phyloP scores from a whole-genome alignment of 1,284 basidiomycete genomes.

The Puccinia polysora region DNA sequence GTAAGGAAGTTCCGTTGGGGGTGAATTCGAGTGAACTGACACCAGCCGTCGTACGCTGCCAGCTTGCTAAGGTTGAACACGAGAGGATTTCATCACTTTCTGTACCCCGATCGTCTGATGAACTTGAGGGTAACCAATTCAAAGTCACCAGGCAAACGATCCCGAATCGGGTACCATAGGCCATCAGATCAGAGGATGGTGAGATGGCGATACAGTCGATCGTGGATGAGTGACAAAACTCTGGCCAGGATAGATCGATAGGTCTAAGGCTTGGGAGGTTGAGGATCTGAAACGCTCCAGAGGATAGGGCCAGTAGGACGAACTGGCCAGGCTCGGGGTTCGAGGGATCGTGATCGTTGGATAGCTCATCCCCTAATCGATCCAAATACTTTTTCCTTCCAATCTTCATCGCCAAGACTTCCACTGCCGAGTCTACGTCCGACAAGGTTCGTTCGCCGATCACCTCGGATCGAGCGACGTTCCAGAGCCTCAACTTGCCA shows the following conservation, averaged over 20 bases:
- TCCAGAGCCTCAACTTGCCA: slow-evolving; percentile 13
- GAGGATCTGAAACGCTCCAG: slow-evolving; percentile 3
- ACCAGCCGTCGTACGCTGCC: slow-evolving; percentile 9
- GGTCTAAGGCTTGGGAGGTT: slow-evolving; percentile 12
- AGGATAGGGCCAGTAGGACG: slow-evolving; percentile 4
- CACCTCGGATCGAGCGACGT: background rate
- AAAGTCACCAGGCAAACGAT: background rate
- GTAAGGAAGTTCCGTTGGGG: background rate
- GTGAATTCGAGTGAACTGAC: slow-evolving; percentile 11
- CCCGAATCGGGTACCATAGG: background rate
- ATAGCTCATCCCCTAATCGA: background rate
- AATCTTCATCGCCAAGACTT: background rate
- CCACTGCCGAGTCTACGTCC: background rate
- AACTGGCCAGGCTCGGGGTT: background rate
- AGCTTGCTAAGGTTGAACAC: background rate
- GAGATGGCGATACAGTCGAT: slow-evolving; percentile 5
- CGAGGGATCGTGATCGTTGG: background rate
- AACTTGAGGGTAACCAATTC: background rate
- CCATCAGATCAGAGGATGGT: background rate
- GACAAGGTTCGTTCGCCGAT: background rate
- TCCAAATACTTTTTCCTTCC: background rate
- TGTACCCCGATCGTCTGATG: background rate
- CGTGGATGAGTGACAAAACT: background rate
- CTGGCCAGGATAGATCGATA: background rate
- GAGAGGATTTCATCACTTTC: background rate